Evolutionary conservation across 177 flowering plant species (phyloP), one percentile per base, ranked within the genome.

Genomic region (Vitis hybrid): DNA sequence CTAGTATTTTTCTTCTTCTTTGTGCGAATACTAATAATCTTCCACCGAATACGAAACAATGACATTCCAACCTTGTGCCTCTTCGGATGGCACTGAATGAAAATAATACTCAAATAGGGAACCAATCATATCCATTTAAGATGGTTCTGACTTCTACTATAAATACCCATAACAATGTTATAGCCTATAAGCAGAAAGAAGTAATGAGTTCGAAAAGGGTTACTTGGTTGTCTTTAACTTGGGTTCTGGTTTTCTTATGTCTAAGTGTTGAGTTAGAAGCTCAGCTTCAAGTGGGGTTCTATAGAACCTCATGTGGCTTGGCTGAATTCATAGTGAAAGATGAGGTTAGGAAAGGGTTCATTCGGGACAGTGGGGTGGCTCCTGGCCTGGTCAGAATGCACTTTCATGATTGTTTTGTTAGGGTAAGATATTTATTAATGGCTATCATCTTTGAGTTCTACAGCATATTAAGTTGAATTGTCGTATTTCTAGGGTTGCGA

Each of bases 401-500:
- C 59, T 85, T 82, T 50, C 87, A 85, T 57, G 90, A 85, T 56
- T 85, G 91, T 66, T 87, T 87, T 63, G 76, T 78, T 18, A 68
- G 81, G 66, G 84, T 81, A 65, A 68, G 77, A 27, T 3, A 4
- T 4, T 11, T 30, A 16, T 24, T 18, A 15, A 24, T 62, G 12
- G 11, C 9, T 13, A 9, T 70, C 48, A 40, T 40, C 48, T 40
- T 40, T 40, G 7, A 40, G 48, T 40, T 40, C 48, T 40, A 40
- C 48, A 40, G 48, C 48, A 40, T 40, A 40, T 6, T 40, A 40
- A 40, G 48, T 40, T 40, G 8, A 40, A 40, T 40, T 40, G 7
- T 27, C 58, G 32, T 27, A 18, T 13, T n/a, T 75, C 40, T 15
- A 88, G 94, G 97, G 97, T 5, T 91, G 97, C 71, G 97, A 91